Conservation (phyloP, 2,329 filamentous ascomycete species). For the Chrysosporium keratinophilum region DNA sequence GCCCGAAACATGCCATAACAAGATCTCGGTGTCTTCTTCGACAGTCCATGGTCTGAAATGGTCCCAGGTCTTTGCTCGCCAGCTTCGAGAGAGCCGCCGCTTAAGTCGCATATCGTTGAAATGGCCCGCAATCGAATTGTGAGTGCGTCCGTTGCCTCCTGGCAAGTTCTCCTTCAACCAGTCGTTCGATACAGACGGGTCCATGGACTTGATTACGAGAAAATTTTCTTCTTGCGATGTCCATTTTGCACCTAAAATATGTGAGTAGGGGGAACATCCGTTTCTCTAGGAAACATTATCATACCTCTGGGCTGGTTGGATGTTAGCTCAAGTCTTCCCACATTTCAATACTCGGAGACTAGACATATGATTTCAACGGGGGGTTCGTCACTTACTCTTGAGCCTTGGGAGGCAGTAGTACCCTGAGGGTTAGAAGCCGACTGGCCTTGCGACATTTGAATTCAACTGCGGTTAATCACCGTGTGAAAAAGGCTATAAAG, state of each 20-base stretch:
- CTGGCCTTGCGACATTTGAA: too few relatives aligned
- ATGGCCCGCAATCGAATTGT: conserved; percentile 12
- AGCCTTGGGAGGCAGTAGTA: neutral
- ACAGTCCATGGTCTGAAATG: conserved; percentile 13
- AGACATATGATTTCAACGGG: neutral
- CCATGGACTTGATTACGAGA: conserved; percentile 15
- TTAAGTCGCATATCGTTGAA: conserved; percentile 14
- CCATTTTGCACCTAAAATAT: conserved; percentile 12
- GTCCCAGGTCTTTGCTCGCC: conserved; percentile 12
- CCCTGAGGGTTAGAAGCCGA: neutral
- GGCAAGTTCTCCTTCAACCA: conserved; percentile 16
- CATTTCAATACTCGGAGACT: neutral
- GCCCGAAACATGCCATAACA: conserved; percentile 16
- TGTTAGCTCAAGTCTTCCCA: neutral
- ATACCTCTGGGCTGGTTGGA: conserved; percentile 1
- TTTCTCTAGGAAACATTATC: neutral
- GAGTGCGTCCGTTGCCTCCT: conserved; percentile 2
- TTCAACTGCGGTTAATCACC: too few relatives aligned
- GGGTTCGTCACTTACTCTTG: neutral
- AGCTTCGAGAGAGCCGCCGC: conserved; percentile 10
- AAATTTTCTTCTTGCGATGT: conserved; percentile 15
- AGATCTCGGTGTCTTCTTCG: conserved; percentile 17
- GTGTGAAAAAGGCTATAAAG: too few relatives aligned
- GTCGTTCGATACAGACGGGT: conserved; percentile 5
- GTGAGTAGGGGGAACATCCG: neutral